A percentile compares a stretch with the other conserved stretches of the same genome.
These are phyloP conservation scores for Macadamia tetraphylla DNA, from an alignment of 164 flowering plant species.

Conservation along the genomic window DNA sequence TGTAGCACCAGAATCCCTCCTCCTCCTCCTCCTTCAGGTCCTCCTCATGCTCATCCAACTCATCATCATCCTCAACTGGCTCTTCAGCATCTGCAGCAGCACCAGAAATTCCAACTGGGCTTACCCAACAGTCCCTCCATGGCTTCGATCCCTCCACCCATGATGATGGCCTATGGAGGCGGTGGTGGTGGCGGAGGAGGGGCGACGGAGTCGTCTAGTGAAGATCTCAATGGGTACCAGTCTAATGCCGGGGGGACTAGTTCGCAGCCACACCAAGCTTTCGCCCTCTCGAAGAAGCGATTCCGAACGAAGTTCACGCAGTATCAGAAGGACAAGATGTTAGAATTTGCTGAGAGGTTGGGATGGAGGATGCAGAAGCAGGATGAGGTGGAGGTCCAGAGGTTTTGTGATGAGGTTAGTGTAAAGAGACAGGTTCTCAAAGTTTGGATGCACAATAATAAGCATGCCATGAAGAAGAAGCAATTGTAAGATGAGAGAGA, in stretches of 20 bases:
- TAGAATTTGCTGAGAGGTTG: constrained; percentile 48
- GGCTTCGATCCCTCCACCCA: constrained; percentile 22
- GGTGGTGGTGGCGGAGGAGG: constrained; percentile 17
- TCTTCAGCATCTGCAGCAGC: constrained; percentile 12
- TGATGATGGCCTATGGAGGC: constrained; percentile 50
- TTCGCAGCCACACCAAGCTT: background rate
- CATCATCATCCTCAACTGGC: background rate
- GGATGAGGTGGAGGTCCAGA: constrained; percentile 42
- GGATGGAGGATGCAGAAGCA: constrained; percentile 60
- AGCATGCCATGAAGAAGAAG: constrained; percentile 45
- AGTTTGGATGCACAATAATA: constrained; percentile 80
- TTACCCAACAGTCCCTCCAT: constrained; percentile 3
- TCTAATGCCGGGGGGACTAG: constrained; percentile 13
- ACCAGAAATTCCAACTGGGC: constrained; percentile 18
- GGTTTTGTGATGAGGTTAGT: constrained; percentile 45
- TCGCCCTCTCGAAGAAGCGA: constrained; percentile 35
- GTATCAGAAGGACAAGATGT: constrained; percentile 55
- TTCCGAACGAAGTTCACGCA: constrained; percentile 46
- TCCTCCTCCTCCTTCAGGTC: background rate
- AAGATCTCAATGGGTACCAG: constrained; percentile 36
- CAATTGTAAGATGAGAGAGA: constrained; percentile 14
- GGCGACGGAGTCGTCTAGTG: constrained; percentile 54
- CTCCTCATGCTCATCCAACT: background rate
- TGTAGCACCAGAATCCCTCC: constrained; percentile 11
- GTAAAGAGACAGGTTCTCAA: constrained; percentile 51